Conservation (phyloP, 2,329 filamentous ascomycete species). For the Epichloe festucae region DNA sequence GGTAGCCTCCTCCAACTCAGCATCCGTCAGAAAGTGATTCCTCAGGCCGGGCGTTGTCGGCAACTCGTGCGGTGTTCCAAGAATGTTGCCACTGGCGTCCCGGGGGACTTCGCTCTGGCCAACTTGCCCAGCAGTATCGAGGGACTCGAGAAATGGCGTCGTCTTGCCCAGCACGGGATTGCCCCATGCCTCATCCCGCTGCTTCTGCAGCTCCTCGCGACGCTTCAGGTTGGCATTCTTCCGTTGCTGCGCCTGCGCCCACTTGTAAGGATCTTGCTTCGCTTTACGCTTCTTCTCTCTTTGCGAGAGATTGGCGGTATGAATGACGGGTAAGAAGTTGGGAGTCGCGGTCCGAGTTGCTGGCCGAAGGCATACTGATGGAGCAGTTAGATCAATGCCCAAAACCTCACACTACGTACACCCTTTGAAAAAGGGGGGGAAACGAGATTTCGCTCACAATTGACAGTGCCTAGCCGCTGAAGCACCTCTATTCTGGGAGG, state of each 20-base stretch:
- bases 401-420: too few species aligned
- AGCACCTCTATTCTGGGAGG: slow-evolving; percentile 52
- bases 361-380: slow-evolving; percentile 48
- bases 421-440: background rate
- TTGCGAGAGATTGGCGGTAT: slow-evolving; percentile 50
- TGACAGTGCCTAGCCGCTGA: slow-evolving; percentile 45
- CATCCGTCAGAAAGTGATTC: slow-evolving; percentile 62
- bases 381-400: background rate
- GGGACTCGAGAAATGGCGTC: slow-evolving; percentile 74
- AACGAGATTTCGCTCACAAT: slow-evolving; percentile 34
- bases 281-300: slow-evolving; percentile 52
- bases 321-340: slow-evolving; percentile 44
- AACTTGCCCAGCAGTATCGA: slow-evolving; percentile 50
- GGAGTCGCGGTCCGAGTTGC: slow-evolving; percentile 31
- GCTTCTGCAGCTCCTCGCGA: slow-evolving; percentile 52
- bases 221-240: slow-evolving; percentile 73
- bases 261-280: slow-evolving; percentile 68
- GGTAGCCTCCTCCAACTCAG: slow-evolving; percentile 55
- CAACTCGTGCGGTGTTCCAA: slow-evolving; percentile 26
- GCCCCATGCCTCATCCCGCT: slow-evolving; percentile 53
- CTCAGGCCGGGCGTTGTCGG: slow-evolving; percentile 42
- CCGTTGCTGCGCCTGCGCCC: slow-evolving; percentile 68
- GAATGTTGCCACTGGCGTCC: slow-evolving; percentile 29
- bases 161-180: slow-evolving; percentile 66
- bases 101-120: slow-evolving; percentile 20